Conservation (phyloP, 2,329 filamentous ascomycete genomes). For the Penicillium nordicum region DNA sequence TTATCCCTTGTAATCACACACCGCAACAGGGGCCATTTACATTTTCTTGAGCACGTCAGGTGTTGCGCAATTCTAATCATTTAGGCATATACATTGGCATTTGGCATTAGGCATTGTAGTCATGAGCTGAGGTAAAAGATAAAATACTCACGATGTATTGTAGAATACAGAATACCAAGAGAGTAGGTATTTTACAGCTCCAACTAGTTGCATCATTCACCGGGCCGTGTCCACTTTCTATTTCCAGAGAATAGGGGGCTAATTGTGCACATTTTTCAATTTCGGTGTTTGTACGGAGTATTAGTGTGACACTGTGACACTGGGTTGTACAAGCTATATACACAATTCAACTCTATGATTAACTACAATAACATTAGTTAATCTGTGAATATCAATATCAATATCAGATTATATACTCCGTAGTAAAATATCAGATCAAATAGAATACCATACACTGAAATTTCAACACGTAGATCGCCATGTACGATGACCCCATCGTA, state of each 20-base stretch:
- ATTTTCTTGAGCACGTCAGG: background rate
- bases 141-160: background rate
- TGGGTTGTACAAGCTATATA: no score
- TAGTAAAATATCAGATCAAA: background rate
- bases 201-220: slow-evolving; percentile 10
- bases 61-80: background rate
- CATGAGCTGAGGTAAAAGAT: no score
- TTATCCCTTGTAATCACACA: slow-evolving; percentile 3
- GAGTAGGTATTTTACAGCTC: slow-evolving; percentile 1
- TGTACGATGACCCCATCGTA: slow-evolving; percentile 20
- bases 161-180: background rate
- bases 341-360: no score
- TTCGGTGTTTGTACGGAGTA: background rate
- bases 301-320: no score
- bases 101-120: background rate
- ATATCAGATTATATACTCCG: background rate
- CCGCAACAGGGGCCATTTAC: background rate
- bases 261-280: background rate
- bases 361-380: no score
- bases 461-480: slow-evolving; percentile 12
- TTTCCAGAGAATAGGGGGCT: background rate
- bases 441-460: background rate
- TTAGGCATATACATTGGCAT: background rate
- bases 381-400: background rate
- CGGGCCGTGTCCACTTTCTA: slow-evolving; percentile 9